phyloP scores from a whole-genome alignment of 2,329 filamentous ascomycete genomes.

The Aureobasidium sp. region DNA sequence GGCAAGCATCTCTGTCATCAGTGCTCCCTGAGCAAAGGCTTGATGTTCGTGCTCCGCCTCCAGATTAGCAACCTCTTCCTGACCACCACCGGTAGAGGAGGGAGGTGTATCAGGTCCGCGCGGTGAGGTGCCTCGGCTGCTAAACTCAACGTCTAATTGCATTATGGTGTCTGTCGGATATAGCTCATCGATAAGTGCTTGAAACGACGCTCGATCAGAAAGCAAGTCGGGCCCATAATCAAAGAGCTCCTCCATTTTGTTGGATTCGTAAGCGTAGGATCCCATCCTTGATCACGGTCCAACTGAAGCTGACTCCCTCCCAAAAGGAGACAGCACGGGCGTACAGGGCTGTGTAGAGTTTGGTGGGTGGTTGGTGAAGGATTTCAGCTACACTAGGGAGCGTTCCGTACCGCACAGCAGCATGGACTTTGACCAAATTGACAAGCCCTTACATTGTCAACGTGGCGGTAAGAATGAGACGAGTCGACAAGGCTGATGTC shows the following conservation, averaged over 20 bases:
- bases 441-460: background rate
- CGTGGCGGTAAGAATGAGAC: conserved; percentile 5
- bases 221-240: conserved; percentile 2
- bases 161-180: background rate
- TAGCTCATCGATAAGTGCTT: conserved; percentile 2
- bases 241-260: conserved; percentile 7
- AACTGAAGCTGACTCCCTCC: background rate
- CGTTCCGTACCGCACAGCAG: conserved; percentile 11
- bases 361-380: background rate
- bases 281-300: conserved; percentile 3
- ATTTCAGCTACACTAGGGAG: conserved; percentile 3
- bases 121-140: conserved; percentile 4
- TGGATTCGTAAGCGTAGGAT: conserved; percentile 11
- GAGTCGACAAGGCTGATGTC: conserved; percentile 4
- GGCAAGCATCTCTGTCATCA: conserved; percentile 10
- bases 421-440: background rate
- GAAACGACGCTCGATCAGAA: conserved; percentile 3
- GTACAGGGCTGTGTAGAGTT: conserved; percentile 5
- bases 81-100: background rate
- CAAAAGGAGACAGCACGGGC: background rate
- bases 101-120: conserved; percentile 2
- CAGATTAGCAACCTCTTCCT: background rate
- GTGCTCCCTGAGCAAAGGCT: conserved; percentile 1
- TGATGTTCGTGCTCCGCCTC: background rate
- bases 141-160: conserved; percentile 4